phyloP scores from a whole-genome alignment of 768 basidiomycete species.

The Kwoniella bestiolae region DNA sequence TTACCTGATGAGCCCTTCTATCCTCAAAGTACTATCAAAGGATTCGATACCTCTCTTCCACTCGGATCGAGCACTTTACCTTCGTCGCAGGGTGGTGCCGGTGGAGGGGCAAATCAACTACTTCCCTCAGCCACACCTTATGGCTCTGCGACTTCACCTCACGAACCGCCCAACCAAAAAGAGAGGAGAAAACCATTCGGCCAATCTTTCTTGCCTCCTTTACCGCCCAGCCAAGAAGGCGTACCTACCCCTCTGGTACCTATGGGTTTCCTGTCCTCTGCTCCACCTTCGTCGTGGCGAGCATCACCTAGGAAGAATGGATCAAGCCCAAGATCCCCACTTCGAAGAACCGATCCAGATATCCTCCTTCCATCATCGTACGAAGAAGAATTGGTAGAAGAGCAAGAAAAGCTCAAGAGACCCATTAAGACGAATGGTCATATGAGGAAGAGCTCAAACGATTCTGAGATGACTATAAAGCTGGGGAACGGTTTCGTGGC shows the following conservation, averaged over 20 bases:
- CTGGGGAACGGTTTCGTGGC: conserved; percentile 9
- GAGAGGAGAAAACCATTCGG: conserved; percentile 9
- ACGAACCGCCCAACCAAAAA: not conserved
- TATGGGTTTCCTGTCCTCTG: not conserved
- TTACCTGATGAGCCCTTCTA: conserved; percentile 13
- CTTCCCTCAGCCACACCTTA: not conserved
- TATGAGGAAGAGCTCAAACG: conserved; percentile 8
- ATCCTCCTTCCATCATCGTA: not conserved
- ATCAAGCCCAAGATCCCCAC: not conserved
- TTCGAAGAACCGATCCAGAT: conserved; percentile 10
- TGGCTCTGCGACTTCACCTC: not conserved
- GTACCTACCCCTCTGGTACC: conserved; percentile 3
- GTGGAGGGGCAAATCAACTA: not conserved
- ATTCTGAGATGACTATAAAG: conserved; percentile 17
- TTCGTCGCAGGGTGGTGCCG: not conserved
- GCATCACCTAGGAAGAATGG: not conserved
- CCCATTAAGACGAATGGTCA: not conserved
- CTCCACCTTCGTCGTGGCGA: not conserved
- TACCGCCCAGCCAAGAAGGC: conserved; percentile 1
- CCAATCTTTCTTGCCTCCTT: conserved; percentile 8
- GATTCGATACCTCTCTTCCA: not conserved
- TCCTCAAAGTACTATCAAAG: not conserved
- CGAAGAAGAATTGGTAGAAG: not conserved
- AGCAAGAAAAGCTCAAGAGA: not conserved
- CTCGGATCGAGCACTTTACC: too few species aligned